phyloP scores from a whole-genome alignment of 2,329 filamentous ascomycete genomes.

The Xylaria digitata region DNA sequence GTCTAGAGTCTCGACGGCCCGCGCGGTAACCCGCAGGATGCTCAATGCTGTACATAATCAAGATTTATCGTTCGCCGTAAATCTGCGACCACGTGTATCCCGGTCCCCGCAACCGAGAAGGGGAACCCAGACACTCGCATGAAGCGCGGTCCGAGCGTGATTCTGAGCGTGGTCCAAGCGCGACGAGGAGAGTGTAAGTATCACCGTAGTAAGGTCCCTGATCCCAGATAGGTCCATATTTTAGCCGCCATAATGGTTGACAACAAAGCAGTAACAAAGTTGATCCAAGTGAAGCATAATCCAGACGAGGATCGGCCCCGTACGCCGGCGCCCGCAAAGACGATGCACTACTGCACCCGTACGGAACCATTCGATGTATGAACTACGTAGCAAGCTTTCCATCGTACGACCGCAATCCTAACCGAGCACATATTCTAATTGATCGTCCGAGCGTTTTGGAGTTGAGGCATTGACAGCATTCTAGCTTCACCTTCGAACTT shows the following conservation, averaged over 20 bases:
- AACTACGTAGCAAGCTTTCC: too few relatives aligned
- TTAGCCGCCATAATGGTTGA: slow-evolving; percentile 24
- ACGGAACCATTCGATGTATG: slow-evolving; percentile 21
- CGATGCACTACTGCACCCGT: slow-evolving; percentile 42
- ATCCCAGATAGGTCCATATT: background rate
- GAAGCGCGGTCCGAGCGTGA: too few relatives aligned
- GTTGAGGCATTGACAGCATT: slow-evolving; percentile 8
- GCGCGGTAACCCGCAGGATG: too few relatives aligned
- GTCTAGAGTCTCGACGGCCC: too few relatives aligned
- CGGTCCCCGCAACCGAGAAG: too few relatives aligned
- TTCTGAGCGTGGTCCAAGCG: slow-evolving; percentile 2
- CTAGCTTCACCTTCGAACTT: background rate
- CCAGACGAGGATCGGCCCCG: slow-evolving; percentile 33
- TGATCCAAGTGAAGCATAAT: slow-evolving; percentile 19
- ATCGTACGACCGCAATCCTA: slow-evolving; percentile 41
- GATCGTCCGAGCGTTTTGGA: slow-evolving; percentile 31
- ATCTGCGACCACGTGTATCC: too few relatives aligned
- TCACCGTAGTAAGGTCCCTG: slow-evolving; percentile 15
- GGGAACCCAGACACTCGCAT: too few relatives aligned
- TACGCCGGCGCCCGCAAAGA: slow-evolving; percentile 34
- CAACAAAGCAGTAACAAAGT: slow-evolving; percentile 14
- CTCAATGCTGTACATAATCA: too few relatives aligned
- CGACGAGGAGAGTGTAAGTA: slow-evolving; percentile 22
- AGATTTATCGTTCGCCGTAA: too few relatives aligned
- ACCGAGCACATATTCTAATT: slow-evolving; percentile 11